Evolutionary conservation across 2,329 filamentous ascomycete genomes (phyloP), one percentile per base, ranked within the genome.

Genomic region (Fusarium albosuccineum): DNA sequence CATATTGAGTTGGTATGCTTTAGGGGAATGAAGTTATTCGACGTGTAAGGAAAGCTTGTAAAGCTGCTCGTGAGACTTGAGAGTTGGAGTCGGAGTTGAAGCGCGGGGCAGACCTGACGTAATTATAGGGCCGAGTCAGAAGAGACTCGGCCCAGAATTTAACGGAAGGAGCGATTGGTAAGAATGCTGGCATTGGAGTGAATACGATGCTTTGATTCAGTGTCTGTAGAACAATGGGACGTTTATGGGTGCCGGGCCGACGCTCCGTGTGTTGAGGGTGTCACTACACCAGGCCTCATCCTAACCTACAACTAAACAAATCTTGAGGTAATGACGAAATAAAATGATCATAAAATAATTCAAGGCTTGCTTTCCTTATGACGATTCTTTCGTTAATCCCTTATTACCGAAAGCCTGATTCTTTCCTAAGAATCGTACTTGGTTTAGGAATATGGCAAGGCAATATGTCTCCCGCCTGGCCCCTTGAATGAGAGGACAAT

Each of bases 21-120:
- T 11, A 8, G 16, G 10, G 7, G 11, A 4, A 39, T 39, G 52
- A 5, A 22, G 22, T n/a, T 39, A 46, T 33, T 16, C 3, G 6
- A 33, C 27, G 9, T 46, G 8, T 46, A 2, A 27, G 14, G 16
- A 8, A 29, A 30, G 3, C 27, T 9, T 14, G 44, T 14, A 3
- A 10, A 9, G 10, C 8, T 51, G 8, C 29, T 53, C 1, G 46
- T 10, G 33, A 11, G 9, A 36, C 6, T 30, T 42, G 17, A 39
- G 5, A 9, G 17, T 54, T 29, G n/a, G 22, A 22, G 22, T 22
- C 22, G 3, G 17, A 33, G 33, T 33, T 29, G 41, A 45, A 55
- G 37, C 57, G 65, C 66, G 66, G 66, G 66, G 66, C 51, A 62
- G 17, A 26, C 41, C 58, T 69, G 66, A 69, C 66, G 66, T 69